phyloP scores from a whole-genome alignment of 495 filamentous ascomycete species.

The Xylaria intraflava region DNA sequence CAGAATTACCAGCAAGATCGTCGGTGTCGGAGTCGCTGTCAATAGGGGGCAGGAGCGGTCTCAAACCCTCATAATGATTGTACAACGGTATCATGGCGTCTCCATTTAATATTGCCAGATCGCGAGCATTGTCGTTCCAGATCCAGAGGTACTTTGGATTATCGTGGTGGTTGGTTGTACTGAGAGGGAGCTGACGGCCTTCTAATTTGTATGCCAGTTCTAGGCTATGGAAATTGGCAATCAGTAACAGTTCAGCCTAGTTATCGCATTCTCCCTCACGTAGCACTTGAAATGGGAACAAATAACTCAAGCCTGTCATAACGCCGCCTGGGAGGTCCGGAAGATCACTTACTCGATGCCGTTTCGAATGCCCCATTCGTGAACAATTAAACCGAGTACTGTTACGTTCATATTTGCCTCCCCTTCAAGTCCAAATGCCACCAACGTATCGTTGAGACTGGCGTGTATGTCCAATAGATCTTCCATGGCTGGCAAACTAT shows the following conservation, averaged over 20 bases:
- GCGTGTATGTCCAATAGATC: background rate
- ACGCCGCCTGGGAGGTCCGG: too few species aligned
- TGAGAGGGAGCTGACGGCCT: background rate
- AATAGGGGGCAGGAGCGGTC: background rate
- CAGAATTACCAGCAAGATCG: background rate
- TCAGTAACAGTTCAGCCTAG: background rate
- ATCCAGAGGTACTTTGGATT: constrained; percentile 2
- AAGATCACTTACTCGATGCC: background rate
- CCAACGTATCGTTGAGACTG: too few species aligned
- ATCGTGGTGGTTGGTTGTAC: background rate
- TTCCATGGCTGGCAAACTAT: background rate
- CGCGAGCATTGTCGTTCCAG: background rate
- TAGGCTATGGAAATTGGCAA: background rate
- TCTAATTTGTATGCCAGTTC: background rate
- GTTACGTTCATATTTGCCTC: background rate
- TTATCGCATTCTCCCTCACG: too few species aligned
- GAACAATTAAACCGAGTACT: background rate
- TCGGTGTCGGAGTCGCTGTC: background rate
- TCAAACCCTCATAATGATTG: constrained; percentile 6
- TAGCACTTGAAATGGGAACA: background rate
- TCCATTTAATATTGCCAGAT: background rate
- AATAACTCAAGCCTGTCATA: too few species aligned
- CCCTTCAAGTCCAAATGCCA: background rate
- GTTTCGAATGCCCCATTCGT: background rate
- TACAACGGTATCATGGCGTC: background rate